A percentile compares a stretch with the other conserved stretches of the same genome.
Evolutionary conservation across 768 basidiomycete genomes (phyloP).

Genomic region (Naematelia encephala): DNA sequence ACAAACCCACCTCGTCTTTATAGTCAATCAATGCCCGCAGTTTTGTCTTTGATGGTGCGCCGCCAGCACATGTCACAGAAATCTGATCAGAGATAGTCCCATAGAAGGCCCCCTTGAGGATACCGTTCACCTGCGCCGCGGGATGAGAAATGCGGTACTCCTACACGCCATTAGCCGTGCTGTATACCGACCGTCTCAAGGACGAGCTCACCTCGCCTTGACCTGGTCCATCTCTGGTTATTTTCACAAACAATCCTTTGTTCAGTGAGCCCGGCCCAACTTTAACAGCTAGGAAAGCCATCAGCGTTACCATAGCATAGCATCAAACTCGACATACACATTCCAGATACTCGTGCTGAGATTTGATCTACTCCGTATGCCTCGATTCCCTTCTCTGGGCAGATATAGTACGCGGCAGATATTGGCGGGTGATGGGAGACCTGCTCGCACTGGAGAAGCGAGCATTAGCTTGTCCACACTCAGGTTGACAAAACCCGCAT

Average conservation of each 20-base stretch:
- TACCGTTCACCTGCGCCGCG: constrained; percentile 81
- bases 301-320: no score
- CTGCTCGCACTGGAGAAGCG: constrained; percentile 78
- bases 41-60: constrained; percentile 55
- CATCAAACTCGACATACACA: constrained; percentile 56
- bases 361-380: constrained; percentile 84
- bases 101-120: constrained; percentile 87
- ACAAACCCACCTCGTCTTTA: constrained; percentile 83
- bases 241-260: constrained; percentile 78
- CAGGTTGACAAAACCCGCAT: background rate
- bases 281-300: constrained; percentile 36
- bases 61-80: constrained; percentile 70
- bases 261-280: constrained; percentile 71
- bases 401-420: constrained; percentile 74
- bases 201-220: constrained; percentile 62
- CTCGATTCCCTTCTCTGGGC: constrained; percentile 69
- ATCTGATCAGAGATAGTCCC: constrained; percentile 58
- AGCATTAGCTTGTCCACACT: background rate
- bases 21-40: constrained; percentile 85
- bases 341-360: constrained; percentile 83
- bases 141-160: constrained; percentile 86
- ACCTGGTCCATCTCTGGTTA: constrained; percentile 69
- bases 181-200: background rate
- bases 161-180: constrained; percentile 16
- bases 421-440: constrained; percentile 96